phyloP scores from a whole-genome alignment of 108 stramenopile genomes.

The Nitzschia inconspicua region DNA sequence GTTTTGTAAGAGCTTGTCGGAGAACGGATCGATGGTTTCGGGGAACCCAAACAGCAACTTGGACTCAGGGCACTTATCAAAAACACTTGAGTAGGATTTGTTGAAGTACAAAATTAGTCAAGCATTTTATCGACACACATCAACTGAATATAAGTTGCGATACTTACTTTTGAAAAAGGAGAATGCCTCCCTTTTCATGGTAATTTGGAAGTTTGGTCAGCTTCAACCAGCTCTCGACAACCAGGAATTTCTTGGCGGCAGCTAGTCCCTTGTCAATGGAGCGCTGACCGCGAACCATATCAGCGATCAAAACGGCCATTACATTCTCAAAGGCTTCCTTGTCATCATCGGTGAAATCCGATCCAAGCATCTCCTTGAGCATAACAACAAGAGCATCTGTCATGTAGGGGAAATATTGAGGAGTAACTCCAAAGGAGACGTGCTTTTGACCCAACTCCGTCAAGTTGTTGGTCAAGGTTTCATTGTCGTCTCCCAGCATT shows the following conservation, averaged over 20 bases:
- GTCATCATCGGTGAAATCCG: slow-evolving; percentile 10
- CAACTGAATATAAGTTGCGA: no score
- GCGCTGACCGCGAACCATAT: not conserved
- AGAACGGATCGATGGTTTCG: slow-evolving; percentile 23
- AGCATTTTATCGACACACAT: no score
- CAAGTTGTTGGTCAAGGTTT: slow-evolving; percentile 24
- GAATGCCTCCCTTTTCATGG: not conserved
- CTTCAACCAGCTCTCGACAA: not conserved
- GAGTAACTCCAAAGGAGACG: slow-evolving; percentile 15
- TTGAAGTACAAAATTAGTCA: no score
- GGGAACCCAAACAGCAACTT: slow-evolving; percentile 31
- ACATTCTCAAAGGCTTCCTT: slow-evolving; percentile 15
- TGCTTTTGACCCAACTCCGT: slow-evolving; percentile 23
- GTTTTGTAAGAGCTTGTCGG: slow-evolving; percentile 15
- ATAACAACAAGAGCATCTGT: slow-evolving; percentile 11
- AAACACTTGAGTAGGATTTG: no score
- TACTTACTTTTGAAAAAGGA: no score
- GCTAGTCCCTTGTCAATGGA: not conserved
- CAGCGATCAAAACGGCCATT: not conserved
- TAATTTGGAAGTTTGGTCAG: not conserved
- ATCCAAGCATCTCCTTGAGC: slow-evolving; percentile 12
- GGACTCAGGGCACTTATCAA: no score
- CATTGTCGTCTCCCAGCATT: slow-evolving; percentile 31
- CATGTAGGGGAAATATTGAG: slow-evolving; percentile 24
- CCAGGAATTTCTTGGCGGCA: not conserved